phyloP scores from a whole-genome alignment of 306 rosid species.

The Coriaria nepalensis region DNA sequence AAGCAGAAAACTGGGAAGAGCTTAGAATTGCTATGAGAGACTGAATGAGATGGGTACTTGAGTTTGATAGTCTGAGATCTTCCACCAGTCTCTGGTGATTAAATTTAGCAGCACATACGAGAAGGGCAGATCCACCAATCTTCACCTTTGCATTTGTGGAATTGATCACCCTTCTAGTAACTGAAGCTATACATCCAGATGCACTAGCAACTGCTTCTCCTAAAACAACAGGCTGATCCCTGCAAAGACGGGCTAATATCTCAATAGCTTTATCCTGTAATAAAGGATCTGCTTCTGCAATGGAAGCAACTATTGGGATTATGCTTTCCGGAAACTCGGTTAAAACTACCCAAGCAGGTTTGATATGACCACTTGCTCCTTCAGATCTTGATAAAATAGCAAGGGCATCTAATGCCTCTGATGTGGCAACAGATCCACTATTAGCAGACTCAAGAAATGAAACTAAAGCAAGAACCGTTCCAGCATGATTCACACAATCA shows the following conservation, averaged over 20 bases:
- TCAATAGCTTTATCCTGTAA: constrained; percentile 88
- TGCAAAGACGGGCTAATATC: constrained; percentile 72
- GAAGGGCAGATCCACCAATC: constrained; percentile 85
- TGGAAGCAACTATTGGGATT: constrained; percentile 66
- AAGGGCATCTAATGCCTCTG: constrained; percentile 90
- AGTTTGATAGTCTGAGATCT: constrained; percentile 50
- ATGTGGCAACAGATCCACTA: constrained; percentile 47
- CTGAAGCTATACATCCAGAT: constrained; percentile 62
- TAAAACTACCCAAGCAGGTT: constrained; percentile 86
- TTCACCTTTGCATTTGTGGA: constrained; percentile 56
- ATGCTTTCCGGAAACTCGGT: constrained; percentile 73
- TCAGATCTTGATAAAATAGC: constrained; percentile 73
- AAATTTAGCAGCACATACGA: constrained; percentile 70
- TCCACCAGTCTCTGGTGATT: constrained; percentile 67
- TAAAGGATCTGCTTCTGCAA: constrained; percentile 51
- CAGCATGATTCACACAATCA: constrained; percentile 72
- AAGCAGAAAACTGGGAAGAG: constrained; percentile 31
- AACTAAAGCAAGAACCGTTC: constrained; percentile 85
- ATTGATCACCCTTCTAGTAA: constrained; percentile 64
- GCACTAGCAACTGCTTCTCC: constrained; percentile 59
- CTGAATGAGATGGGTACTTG: constrained; percentile 47
- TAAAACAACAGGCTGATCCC: constrained; percentile 59
- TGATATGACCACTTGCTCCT: constrained; percentile 35
- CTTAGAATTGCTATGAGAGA: constrained; percentile 68
- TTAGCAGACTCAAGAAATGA: constrained; percentile 67